Conservation (phyloP, 2,329 filamentous ascomycete genomes). For the Ambrosiella beaveri region DNA sequence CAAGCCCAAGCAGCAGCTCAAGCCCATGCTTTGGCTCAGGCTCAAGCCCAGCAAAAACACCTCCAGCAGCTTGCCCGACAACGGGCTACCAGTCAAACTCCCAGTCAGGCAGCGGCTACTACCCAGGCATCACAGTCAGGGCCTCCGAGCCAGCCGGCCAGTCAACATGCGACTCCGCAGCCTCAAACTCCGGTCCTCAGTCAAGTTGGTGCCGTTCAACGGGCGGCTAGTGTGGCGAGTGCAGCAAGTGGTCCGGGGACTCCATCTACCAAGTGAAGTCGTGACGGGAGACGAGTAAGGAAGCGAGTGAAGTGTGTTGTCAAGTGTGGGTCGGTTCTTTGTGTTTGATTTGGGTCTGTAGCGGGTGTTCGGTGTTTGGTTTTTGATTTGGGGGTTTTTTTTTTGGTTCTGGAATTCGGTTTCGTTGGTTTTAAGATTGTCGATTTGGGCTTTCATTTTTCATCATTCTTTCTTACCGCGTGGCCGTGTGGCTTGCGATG, state of each 20-base stretch:
- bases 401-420: background rate
- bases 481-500: background rate
- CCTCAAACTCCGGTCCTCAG: conserved; percentile 11
- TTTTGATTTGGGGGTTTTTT: background rate
- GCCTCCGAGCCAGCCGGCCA: background rate
- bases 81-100: conserved; percentile 11
- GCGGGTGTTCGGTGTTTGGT: background rate
- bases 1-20: conserved; percentile 13
- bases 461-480: background rate
- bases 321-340: background rate
- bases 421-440: background rate
- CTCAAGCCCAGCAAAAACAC: conserved; percentile 11
- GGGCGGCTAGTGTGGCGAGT: conserved; percentile 22
- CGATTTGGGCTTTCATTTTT: background rate
- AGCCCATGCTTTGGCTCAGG: conserved; percentile 6
- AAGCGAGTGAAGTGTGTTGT: background rate
- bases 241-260: conserved; percentile 21
- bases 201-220: background rate
- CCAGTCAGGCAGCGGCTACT: conserved; percentile 9
- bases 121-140: background rate
- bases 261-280: conserved; percentile 15
- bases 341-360: background rate
- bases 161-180: background rate
- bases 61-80: conserved; percentile 13
- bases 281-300: background rate